Evolutionary conservation across 176 grass and related monocot species (phyloP).

Genomic region (Carex myosuroides): DNA sequence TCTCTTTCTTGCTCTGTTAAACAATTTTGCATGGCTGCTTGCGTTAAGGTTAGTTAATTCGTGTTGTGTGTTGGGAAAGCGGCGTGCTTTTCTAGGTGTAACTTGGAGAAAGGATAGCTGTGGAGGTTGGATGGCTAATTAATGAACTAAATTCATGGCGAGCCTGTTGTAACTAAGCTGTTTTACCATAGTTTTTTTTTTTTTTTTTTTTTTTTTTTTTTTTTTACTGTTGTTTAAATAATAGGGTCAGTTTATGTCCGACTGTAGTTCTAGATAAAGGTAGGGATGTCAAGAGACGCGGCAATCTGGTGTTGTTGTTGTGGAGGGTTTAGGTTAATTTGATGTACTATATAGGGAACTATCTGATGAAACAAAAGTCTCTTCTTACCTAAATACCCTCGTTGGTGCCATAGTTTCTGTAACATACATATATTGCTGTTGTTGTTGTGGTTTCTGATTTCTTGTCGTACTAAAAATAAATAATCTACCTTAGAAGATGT

Average conservation of each 20-base stretch:
- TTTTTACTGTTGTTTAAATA: conserved; percentile 24
- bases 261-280: conserved; percentile 28
- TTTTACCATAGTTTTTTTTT: conserved; percentile 22
- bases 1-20: conserved; percentile 17
- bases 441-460: conserved; percentile 5
- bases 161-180: conserved; percentile 29
- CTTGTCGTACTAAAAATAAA: background rate
- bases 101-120: conserved; percentile 24
- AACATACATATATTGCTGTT: background rate
- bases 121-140: conserved; percentile 23
- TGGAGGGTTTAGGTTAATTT: conserved; percentile 15
- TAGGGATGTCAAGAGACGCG: background rate
- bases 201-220: conserved; percentile 15
- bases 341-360: conserved; percentile 21
- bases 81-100: conserved; percentile 28
- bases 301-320: background rate
- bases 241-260: conserved; percentile 27
- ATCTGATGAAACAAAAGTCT: conserved; percentile 21
- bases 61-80: conserved; percentile 20
- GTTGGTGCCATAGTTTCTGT: background rate
- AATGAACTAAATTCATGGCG: conserved; percentile 21
- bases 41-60: conserved; percentile 18
- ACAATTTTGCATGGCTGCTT: conserved; percentile 32
- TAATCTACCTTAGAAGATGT: background rate
- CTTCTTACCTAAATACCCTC: conserved; percentile 12